Conservation (phyloP, 768 basidiomycete genomes). For the Tulasnella sp. region DNA sequence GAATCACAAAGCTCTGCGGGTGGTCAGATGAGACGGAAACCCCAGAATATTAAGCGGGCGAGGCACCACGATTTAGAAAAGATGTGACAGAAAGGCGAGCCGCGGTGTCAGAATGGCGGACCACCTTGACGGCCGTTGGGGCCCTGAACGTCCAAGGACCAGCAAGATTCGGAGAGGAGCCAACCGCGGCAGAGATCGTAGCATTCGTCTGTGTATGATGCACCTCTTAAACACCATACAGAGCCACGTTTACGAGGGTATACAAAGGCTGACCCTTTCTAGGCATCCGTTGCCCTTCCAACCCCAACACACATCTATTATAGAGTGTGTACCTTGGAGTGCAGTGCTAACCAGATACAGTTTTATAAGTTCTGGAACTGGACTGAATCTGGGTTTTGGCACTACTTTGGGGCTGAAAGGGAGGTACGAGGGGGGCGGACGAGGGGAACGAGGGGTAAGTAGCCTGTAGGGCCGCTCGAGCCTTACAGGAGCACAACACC, state of each 20-base stretch:
- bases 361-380: background rate
- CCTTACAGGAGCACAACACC: conserved; percentile 5
- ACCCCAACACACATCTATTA: background rate
- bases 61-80: background rate
- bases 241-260: background rate
- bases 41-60: background rate
- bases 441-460: background rate
- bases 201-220: background rate
- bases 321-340: conserved; percentile 5
- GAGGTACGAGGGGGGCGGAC: background rate
- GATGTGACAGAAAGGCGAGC: background rate
- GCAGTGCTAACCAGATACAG: conserved; percentile 3
- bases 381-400: background rate
- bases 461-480: background rate
- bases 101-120: background rate
- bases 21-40: background rate
- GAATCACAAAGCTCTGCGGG: background rate
- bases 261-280: background rate
- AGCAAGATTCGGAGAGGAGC: background rate
- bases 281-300: background rate
- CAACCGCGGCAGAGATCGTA: background rate
- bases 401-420: background rate
- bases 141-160: background rate
- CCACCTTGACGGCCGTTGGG: background rate
- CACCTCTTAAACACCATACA: background rate